Percentiles rank a stretch among this genome's conserved stretches.
Evolutionary conservation across 371 early-diverging fungal species (phyloP).

Genomic region (Actinomortierella ambigua): DNA sequence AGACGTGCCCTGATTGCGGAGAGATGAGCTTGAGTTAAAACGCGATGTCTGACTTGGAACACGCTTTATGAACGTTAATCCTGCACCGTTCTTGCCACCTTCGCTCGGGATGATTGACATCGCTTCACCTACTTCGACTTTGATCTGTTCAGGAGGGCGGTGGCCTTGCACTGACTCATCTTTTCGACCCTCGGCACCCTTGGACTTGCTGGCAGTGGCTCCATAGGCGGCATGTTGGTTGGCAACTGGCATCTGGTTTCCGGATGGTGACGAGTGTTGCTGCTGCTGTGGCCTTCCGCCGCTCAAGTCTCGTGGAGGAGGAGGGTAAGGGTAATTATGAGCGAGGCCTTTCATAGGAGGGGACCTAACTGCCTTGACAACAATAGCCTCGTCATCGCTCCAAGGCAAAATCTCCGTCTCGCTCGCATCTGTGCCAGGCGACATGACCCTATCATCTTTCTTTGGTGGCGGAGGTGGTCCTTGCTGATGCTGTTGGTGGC

Average conservation of each 20-base stretch:
- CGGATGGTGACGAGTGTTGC: slow-evolving; percentile 4
- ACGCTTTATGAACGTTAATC: slow-evolving; percentile 33
- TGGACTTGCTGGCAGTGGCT: neutral
- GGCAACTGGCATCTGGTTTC: neutral
- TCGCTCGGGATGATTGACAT: slow-evolving; percentile 27
- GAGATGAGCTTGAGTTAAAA: no score
- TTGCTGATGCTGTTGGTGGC: slow-evolving; percentile 13
- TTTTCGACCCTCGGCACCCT: no score
- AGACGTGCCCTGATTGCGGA: no score
- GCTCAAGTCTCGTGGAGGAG: no score
- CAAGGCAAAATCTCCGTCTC: slow-evolving; percentile 41
- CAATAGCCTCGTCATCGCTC: slow-evolving; percentile 48
- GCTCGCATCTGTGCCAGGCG: slow-evolving; percentile 34
- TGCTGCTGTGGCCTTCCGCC: slow-evolving; percentile 4
- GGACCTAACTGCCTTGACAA: slow-evolving; percentile 34
- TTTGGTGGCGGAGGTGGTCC: slow-evolving; percentile 2
- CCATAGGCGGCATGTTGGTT: neutral
- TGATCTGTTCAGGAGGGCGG: slow-evolving; percentile 28
- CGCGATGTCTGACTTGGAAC: no score
- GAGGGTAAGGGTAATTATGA: no score
- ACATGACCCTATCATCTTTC: slow-evolving; percentile 36
- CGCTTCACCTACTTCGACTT: slow-evolving; percentile 38
- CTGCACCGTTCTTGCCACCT: slow-evolving; percentile 15
- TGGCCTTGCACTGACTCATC: slow-evolving; percentile 11
- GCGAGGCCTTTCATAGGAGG: slow-evolving; percentile 22